Conservation (phyloP, 306 rosid genomes). For the Hippophae gyantsensis region DNA sequence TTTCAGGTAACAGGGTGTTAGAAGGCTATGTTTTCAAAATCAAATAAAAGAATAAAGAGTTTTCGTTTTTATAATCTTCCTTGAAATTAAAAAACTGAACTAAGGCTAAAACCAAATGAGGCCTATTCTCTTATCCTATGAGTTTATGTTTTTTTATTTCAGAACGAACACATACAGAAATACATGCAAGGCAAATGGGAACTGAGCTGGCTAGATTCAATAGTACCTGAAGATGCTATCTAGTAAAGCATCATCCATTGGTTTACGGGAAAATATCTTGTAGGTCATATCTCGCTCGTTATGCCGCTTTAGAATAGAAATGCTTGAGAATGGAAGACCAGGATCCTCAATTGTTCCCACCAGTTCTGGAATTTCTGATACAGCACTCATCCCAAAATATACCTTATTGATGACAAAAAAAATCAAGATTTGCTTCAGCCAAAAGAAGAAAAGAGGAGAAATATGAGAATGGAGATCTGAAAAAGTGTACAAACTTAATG, state of each 20-base stretch:
- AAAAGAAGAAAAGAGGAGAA: no score
- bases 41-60: no score
- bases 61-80: no score
- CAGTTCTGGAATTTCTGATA: constrained; percentile 57
- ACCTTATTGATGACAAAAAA: constrained; percentile 33
- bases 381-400: constrained; percentile 55
- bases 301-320: constrained; percentile 74
- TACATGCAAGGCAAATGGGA: constrained; percentile 1
- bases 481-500: constrained; percentile 7
- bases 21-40: no score
- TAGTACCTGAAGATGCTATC: constrained; percentile 76
- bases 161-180: background rate
- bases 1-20: no score
- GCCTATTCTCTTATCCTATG: no score
- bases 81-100: no score
- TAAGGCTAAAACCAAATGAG: no score
- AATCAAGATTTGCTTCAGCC: constrained; percentile 10
- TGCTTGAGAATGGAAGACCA: constrained; percentile 65
- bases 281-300: constrained; percentile 50
- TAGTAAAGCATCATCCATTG: constrained; percentile 50
- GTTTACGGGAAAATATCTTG: constrained; percentile 85
- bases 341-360: constrained; percentile 79
- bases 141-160: background rate
- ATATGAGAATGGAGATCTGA: no score
- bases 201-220: constrained; percentile 3